Evolutionary conservation across 148 eudicot genomes (phyloP), one percentile per base, ranked within the genome.

Genomic region (Rhododendron ovatum): DNA sequence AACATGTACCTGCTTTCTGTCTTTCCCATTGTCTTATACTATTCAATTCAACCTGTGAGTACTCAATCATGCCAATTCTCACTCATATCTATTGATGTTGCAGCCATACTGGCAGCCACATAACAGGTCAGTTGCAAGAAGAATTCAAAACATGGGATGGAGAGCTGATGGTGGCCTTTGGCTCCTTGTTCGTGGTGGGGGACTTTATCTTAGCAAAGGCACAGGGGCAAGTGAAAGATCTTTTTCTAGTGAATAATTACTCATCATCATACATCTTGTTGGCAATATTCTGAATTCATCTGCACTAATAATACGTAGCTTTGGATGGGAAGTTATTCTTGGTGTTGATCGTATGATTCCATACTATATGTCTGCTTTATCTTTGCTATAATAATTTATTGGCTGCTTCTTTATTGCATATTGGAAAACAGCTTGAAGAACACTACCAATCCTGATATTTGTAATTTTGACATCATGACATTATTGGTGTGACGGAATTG

Each of bases 61-160:
- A 84, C 39, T 50, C 28, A 65, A 84, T 20, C 51, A 51, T 73
- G 81, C 41, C 26, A 22, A 63, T 45, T 57, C 47, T 78, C 43
- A 53, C 61, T 17, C 57, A 35, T 53, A 37, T 13, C 7, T 8
- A 13, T 17, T 81, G 7, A 22, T 20, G 6, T 84, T 91, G 86
- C 95, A 96, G 99, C 89, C 99, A 80, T 97, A 88, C 87, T 97
- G 99, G 99, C 98, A 97, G 92, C 99, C 99, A 80, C 99, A 97
- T 93, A 97, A 97, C 85, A 90, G 99, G 87, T 83, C 97, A 73
- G 93, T 95, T 88, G 99, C 98, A 81, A 92, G 99, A 90, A 90
- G 99, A 92, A 97, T 97, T 69, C 99, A 97, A 78, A 97, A 91
- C 90, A 97, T 97, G 96, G 99, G 99, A 73, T 97, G 98, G 99